A percentile compares a stretch with the other conserved stretches of the same genome.
Conservation (phyloP, 2,329 filamentous ascomycete species). For the Cercospora sp. region DNA sequence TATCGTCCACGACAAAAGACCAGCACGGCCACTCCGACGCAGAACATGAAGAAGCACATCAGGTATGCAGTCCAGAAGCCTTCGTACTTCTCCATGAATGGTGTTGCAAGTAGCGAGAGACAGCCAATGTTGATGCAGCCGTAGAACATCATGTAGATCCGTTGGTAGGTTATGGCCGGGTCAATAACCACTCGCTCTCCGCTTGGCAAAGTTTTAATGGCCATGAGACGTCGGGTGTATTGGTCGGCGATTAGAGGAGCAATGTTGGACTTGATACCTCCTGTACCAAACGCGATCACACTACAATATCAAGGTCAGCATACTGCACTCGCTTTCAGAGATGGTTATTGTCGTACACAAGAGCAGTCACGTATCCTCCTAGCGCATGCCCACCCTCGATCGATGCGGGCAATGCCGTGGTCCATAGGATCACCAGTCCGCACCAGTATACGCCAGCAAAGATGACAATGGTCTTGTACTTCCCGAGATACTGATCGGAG, state of each 20-base stretch:
- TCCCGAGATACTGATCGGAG: conserved; percentile 69
- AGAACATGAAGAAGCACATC: conserved; percentile 63
- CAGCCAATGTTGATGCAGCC: conserved; percentile 72
- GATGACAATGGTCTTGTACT: conserved; percentile 68
- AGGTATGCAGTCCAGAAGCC: conserved; percentile 68
- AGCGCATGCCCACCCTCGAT: conserved; percentile 62
- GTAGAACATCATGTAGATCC: conserved; percentile 66
- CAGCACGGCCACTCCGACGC: conserved; percentile 59
- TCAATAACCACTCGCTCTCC: conserved; percentile 51
- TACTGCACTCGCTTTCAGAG: neutral
- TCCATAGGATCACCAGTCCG: conserved; percentile 66
- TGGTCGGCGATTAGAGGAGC: conserved; percentile 53
- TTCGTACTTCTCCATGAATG: conserved; percentile 65
- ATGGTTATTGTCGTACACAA: conserved; percentile 43
- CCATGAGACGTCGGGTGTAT: conserved; percentile 45
- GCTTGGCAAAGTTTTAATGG: conserved; percentile 41
- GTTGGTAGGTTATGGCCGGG: conserved; percentile 49
- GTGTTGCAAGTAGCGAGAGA: conserved; percentile 65
- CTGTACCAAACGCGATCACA: conserved; percentile 72
- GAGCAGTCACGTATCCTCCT: conserved; percentile 62
- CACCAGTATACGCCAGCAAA: conserved; percentile 64
- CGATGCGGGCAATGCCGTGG: conserved; percentile 63
- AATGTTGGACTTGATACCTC: conserved; percentile 81
- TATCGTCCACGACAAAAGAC: conserved; percentile 40
- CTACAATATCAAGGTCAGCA: neutral